Evolutionary conservation across 164 flowering plant genomes (phyloP), one percentile per base, ranked within the genome.

Genomic region (Nymphaea thermarum): DNA sequence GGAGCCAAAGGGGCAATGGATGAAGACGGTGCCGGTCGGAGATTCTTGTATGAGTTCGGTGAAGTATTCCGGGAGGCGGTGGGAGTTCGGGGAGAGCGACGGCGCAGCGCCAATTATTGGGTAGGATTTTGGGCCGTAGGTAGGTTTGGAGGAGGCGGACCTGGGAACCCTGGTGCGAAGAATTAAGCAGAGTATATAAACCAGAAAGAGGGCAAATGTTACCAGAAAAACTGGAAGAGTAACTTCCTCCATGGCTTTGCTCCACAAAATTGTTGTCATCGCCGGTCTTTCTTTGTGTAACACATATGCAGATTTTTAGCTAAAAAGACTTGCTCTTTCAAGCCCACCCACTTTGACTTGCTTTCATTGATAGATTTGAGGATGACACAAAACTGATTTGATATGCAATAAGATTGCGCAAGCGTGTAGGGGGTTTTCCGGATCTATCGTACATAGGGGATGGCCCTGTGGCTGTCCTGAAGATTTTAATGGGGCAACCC

Each of bases 101-200:
- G 6, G 63, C 1, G 63, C 41, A 5, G 25, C 17, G 15, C 63
- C 63, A 6, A 61, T 16, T 16, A 61, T 61, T 61, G 63, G 63
- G 63, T 61, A 61, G 63, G 71, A 16, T 61, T 61, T 61, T 15
- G 63, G 63, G n/a, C 63, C 63, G 17, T 61, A 16, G 63, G 1
- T 61, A 16, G 25, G 6, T 6, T 6, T 61, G 63, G 8, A 5
- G 17, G 11, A 25, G 36, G 36, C 36, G 36, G 36, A 25, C 36
- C 36, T 25, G 36, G 36, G 36, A 25, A 1, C 5, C 15, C 63
- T 16, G 17, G 63, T 61, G 41, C 6, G 41, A 61, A 61, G 25
- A 16, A 61, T 4, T 5, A 16, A 15, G 6, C 15, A 1, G 1
- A 25, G 6, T 5, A 25, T 6, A 6, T 2, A 15, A 61, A 15